Base-by-base conservation (phyloP, 108 stramenopile genomes). In the Fragilariopsis cylindrus region DNA sequence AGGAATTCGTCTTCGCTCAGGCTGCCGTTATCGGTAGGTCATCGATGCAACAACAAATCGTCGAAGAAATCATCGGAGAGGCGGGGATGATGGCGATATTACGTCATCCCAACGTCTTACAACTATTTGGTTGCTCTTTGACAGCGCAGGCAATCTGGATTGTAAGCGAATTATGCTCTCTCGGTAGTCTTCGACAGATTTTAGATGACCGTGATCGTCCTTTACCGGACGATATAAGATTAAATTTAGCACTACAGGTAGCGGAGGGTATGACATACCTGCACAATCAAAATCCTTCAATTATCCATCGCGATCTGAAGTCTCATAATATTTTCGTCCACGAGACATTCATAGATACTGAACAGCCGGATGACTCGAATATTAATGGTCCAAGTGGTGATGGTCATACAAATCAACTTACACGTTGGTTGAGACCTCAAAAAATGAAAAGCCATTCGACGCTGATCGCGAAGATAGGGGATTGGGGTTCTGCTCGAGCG, bases 1-100 rank as follows among this genome's bases (percentile, higher is more conserved):
- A 98, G 84, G 98, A 98, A 75, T 98, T 98, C 69, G 97, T 98
- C 0, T 98, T 98, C 76, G 98, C 98, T 7, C 97, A 99, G 86
- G 98, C 97, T 48, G 98, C 98, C 52, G 92, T 99, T 41, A 91
- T 92, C 47, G 98, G 98, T 68, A 96, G 86, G 57, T 96, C 97
- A 49, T 74, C 86, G n/a, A 95, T 96, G 81, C 97, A 96, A 60
- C 89, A 92, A 65, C 95, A 96, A 79, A 96, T 99, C 64, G 90
- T 99, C 13, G 97, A 99, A 79, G 98, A 98, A 78, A 99, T 99
- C 58, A 97, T 99, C 56, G 98, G 98, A 7, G 98, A 99, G 79
- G 98, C 98, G 30, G 97, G 96, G 4, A 94, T 99, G 87, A 98
- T 99, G 98, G 93, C 95, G 16, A 96, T 95, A 62, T 80, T 99